Percentiles rank a stretch among this genome's conserved stretches.
Evolutionary conservation across 768 basidiomycete species (phyloP).

Genomic region (Naganishia vishniacii): DNA sequence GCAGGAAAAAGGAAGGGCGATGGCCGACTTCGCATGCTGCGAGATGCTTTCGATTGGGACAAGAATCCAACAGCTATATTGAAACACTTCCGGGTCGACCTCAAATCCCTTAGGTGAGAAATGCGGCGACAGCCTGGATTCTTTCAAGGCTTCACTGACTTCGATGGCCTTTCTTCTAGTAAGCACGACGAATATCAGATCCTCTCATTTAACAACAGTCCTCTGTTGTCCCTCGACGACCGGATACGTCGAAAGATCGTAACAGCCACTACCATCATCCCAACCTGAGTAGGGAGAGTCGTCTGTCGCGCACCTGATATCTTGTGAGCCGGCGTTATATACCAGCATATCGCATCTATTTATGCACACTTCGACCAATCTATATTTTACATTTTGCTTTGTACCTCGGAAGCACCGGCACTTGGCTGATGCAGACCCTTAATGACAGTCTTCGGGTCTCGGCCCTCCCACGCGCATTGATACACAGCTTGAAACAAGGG

Average conservation of each 20-base stretch:
- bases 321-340: too few species aligned
- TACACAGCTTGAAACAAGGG: slow-evolving; percentile 51
- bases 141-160: slow-evolving; percentile 23
- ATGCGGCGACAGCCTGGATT: not conserved
- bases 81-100: slow-evolving; percentile 54
- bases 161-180: slow-evolving; percentile 45
- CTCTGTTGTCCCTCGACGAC: slow-evolving; percentile 59
- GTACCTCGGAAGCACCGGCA: not conserved
- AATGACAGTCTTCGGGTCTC: slow-evolving; percentile 31
- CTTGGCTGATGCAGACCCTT: not conserved
- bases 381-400: not conserved
- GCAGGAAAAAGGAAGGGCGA: slow-evolving; percentile 2
- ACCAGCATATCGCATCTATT: slow-evolving; percentile 11
- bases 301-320: too few species aligned
- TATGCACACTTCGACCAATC: not conserved
- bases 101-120: slow-evolving; percentile 52
- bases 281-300: not conserved
- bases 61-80: slow-evolving; percentile 29
- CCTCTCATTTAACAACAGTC: slow-evolving; percentile 69
- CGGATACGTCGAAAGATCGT: slow-evolving; percentile 55
- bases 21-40: not conserved
- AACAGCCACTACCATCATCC: slow-evolving; percentile 30
- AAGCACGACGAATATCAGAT: slow-evolving; percentile 67
- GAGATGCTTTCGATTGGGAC: slow-evolving; percentile 22
- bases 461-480: slow-evolving; percentile 45